These are phyloP conservation scores for Aristolochia californica DNA, from an alignment of 164 flowering plant genomes.

Conservation along the genomic window DNA sequence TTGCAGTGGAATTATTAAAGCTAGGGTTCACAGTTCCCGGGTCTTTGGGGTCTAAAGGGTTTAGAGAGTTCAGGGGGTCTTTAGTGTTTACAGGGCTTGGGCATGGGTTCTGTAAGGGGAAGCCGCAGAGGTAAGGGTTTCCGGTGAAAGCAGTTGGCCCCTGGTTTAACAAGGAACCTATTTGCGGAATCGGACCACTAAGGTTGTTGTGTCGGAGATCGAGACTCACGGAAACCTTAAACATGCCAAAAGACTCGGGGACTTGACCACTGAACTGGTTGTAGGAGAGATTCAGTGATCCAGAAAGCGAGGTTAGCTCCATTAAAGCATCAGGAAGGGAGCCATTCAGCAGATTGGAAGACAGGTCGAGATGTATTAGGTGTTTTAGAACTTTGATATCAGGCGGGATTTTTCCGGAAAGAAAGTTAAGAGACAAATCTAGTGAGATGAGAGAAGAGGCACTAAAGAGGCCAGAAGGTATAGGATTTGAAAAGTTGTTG, in stretches of 20 bases:
- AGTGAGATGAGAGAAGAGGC: slow-evolving; percentile 39
- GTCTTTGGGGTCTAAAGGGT: slow-evolving; percentile 20
- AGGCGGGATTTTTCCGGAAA: slow-evolving; percentile 51
- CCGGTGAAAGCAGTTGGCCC: slow-evolving; percentile 93
- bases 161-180: slow-evolving; percentile 73
- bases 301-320: slow-evolving; percentile 34
- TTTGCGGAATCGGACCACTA: slow-evolving; percentile 62
- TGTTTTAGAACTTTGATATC: slow-evolving; percentile 30
- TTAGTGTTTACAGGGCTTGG: slow-evolving; percentile 22
- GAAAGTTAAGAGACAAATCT: slow-evolving; percentile 66
- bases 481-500: slow-evolving; percentile 50
- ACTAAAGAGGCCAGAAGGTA: slow-evolving; percentile 50
- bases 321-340: slow-evolving; percentile 44
- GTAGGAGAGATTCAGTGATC: slow-evolving; percentile 62
- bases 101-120: slow-evolving; percentile 54
- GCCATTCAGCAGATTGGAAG: slow-evolving; percentile 64
- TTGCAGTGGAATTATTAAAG: slow-evolving; percentile 12
- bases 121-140: slow-evolving; percentile 80
- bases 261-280: slow-evolving; percentile 62
- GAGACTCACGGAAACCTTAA: slow-evolving; percentile 58
- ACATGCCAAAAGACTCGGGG: slow-evolving; percentile 53
- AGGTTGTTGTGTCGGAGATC: slow-evolving; percentile 71
- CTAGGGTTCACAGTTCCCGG: slow-evolving; percentile 20
- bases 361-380: slow-evolving; percentile 46
- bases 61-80: not conserved